Base-by-base conservation (phyloP, 371 early-diverging fungal genomes). In the Lichtheimia ramosa region DNA sequence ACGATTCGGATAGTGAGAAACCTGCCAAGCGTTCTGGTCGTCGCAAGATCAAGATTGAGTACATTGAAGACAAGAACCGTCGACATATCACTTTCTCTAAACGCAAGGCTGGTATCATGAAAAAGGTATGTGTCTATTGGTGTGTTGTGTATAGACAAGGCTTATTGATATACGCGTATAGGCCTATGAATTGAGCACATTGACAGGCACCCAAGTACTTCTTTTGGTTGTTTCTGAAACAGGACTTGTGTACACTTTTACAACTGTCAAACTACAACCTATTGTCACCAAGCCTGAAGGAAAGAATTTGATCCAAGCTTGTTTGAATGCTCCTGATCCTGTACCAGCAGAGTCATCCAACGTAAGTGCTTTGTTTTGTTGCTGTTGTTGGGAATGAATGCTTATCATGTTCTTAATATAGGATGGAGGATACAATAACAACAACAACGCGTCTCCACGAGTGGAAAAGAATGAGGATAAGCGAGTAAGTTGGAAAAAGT, bases 201-300 rank as follows among this genome's bases (percentile, higher is more conserved):
- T 99, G 54, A 99, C 99, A 2, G 98, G 98, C 56, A 96, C 98
- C 2, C 95, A 99, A 74, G 95, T 99, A 43, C 82, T 99, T 56
- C 79, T 99, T 48, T 70, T 99, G 48, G 92, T 99, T 10, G 97
- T 98, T 16, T 95, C 97, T 3, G 98, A 96, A 74, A 96, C 96
- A 21, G 98, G 99, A 21, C 90, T 96, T 65, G 99, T 99, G 6
- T 99, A 98, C 76, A 97, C 99, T 0, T 98, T 96, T 72, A 96
- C 99, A 13, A 98, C 99, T 3, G 91, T 94, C 15, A 98, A 96
- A 77, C 83, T 99, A 43, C 95, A 96, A 74, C 96, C 96, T 13
- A 82, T 99, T 25, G 95, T 99, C 40, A 92, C 94, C 14, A 90
- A 95, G 70, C 85, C 95, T 8, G 96, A 96, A 65, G 96, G 96